Evolutionary conservation across 179 eudicot species (phyloP), one percentile per base, ranked within the genome.

Genomic region (Silene noctiflora): DNA sequence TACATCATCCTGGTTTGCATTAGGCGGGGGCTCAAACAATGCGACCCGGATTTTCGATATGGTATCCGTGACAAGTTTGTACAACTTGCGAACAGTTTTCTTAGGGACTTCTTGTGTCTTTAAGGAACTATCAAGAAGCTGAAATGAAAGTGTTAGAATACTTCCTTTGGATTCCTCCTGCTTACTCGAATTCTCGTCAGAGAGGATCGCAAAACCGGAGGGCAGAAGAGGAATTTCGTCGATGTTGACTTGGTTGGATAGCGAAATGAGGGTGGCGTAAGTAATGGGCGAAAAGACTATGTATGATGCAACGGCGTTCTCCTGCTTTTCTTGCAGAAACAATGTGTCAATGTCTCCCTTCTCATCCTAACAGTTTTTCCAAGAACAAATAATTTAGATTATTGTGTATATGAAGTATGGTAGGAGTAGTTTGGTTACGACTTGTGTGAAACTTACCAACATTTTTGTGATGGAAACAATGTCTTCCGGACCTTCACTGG

Each of bases 131-230:
- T 89, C 89, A 73, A 80, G 61, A n/a, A 91, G 75, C 74, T 85
- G 86, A 67, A 89, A 86, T 4, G 80, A 76, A 11, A 89, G 48
- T 14, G 90, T 87, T 19, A 91, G 73, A 13, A 91, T 77, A 39
- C 83, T 81, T 17, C 87, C 88, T 9, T 55, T 51, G 4, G 58
- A 79, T 42, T 71, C 77, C 33, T 46, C 77, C 62, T 42, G 75
- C 60, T 27, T 31, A 11, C n/a, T 33, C 3, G 53, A 25, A 6
- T 27, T 63, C 62, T 69, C 42, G 70, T 75, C 77, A 2, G 90
- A 85, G 12, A 89, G 82, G 42, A 90, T 69, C 0, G 77, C 80
- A 46, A 90, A 87, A 8, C 95, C 90, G 0, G 90, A 90, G 19
- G 91, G 76, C 70, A 87, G 35, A 6, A 90, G 76, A 13, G 80